These are phyloP conservation scores for Erysiphe pulchra DNA, from an alignment of 2,329 filamentous ascomycete genomes.

Conservation along the genomic window DNA sequence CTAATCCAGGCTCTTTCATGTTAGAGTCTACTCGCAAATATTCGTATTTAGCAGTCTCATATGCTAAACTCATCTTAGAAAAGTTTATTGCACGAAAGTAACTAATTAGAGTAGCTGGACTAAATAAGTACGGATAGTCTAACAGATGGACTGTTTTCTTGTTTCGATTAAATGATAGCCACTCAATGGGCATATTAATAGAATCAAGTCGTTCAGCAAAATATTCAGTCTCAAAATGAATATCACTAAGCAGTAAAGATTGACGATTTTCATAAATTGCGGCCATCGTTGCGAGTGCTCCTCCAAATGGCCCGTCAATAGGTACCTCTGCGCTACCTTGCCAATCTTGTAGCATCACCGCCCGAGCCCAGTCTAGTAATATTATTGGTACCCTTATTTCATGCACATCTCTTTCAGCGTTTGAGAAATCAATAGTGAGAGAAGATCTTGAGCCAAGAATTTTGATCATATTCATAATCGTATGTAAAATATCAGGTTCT, in stretches of 20 bases:
- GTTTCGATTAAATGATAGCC: slow-evolving; percentile 34
- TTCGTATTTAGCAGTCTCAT: slow-evolving; percentile 38
- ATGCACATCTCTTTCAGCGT: slow-evolving; percentile 25
- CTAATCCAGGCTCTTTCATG: slow-evolving; percentile 25
- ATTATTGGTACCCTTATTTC: slow-evolving; percentile 30
- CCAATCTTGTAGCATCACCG: slow-evolving; percentile 58
- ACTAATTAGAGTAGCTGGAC: slow-evolving; percentile 41
- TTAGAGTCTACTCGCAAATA: slow-evolving; percentile 27
- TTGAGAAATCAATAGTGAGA: slow-evolving; percentile 21
- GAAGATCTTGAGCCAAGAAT: slow-evolving; percentile 13
- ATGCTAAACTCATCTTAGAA: slow-evolving; percentile 57
- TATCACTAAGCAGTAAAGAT: slow-evolving; percentile 35
- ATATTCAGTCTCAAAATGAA: slow-evolving; percentile 50
- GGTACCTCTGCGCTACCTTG: slow-evolving; percentile 46
- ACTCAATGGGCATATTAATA: slow-evolving; percentile 48
- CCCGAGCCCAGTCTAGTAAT: slow-evolving; percentile 45
- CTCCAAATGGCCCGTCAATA: slow-evolving; percentile 45
- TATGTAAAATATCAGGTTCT: slow-evolving; percentile 8
- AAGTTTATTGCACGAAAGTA: slow-evolving; percentile 83
- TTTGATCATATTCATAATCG: slow-evolving; percentile 16
- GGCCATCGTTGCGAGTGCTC: slow-evolving; percentile 48
- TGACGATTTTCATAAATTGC: slow-evolving; percentile 41
- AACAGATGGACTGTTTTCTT: slow-evolving; percentile 47
- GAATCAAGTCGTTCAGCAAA: slow-evolving; percentile 52
- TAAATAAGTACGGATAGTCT: slow-evolving; percentile 60